Conservation (phyloP, 1,139 yeast species). For the Maudiozyma humilis region DNA sequence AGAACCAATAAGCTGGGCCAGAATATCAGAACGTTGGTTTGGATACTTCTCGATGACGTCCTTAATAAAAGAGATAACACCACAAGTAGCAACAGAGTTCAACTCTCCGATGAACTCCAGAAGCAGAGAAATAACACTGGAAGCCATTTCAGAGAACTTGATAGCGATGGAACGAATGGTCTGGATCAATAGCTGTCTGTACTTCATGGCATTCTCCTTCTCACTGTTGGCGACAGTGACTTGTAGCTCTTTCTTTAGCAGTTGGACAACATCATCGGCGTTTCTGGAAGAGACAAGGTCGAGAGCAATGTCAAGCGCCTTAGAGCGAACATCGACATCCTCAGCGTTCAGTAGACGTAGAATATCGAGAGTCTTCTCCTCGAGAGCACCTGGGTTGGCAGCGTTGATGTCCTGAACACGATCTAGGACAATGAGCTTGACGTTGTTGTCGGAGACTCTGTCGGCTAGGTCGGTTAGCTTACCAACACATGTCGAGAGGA, state of each 20-base stretch:
- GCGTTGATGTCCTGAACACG: constrained; percentile 70
- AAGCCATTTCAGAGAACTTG: constrained; percentile 82
- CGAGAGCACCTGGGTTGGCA: constrained; percentile 74
- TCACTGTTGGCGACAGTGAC: constrained; percentile 54
- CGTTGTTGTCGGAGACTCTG: constrained; percentile 87
- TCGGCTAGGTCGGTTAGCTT: constrained; percentile 84
- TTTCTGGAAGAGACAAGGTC: constrained; percentile 77
- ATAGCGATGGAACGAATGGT: constrained; percentile 89
- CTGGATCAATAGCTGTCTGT: constrained; percentile 79
- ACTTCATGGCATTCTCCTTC: constrained; percentile 67
- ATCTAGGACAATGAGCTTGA: constrained; percentile 84
- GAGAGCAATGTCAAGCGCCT: constrained; percentile 77
- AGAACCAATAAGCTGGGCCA: constrained; percentile 54
- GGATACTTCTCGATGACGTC: constrained; percentile 94
- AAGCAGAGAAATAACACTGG: constrained; percentile 79
- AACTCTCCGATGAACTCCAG: constrained; percentile 81
- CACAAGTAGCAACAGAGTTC: constrained; percentile 79
- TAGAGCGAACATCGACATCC: constrained; percentile 83
- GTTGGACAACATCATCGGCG: constrained; percentile 87
- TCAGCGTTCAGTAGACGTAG: constrained; percentile 79
- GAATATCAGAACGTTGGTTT: constrained; percentile 57
- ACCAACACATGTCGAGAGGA: constrained; percentile 66
- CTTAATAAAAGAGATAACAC: constrained; percentile 79
- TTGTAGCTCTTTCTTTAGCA: constrained; percentile 84
- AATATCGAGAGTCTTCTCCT: constrained; percentile 78